These are phyloP conservation scores for Nakaseomyces bracarensis DNA, from an alignment of 1,139 yeast species.

Conservation along the genomic window DNA sequence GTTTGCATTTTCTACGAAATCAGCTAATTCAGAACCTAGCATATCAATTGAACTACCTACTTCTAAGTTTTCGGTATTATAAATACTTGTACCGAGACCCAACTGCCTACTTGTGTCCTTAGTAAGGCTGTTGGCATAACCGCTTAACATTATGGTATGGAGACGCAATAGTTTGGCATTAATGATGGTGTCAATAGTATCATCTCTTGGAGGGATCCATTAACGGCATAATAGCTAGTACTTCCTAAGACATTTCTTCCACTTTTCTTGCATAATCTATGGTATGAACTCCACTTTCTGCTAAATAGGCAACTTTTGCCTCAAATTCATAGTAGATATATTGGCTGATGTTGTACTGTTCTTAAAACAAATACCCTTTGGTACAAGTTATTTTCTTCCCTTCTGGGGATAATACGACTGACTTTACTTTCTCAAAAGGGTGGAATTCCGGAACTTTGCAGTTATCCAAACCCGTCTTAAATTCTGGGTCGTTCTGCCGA, in stretches of 20 bases:
- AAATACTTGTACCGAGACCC: slow-evolving; percentile 92
- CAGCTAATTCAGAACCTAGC: slow-evolving; percentile 93
- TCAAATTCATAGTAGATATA: slow-evolving; percentile 88
- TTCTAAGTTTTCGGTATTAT: slow-evolving; percentile 93
- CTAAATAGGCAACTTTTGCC: slow-evolving; percentile 93
- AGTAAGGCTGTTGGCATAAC: slow-evolving; percentile 98
- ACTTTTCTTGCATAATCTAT: slow-evolving; percentile 97
- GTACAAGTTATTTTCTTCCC: slow-evolving; percentile 94
- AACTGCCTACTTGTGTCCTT: slow-evolving; percentile 96
- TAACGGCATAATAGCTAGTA: slow-evolving; percentile 94
- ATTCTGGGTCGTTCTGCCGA: too few relatives aligned
- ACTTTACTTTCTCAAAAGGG: slow-evolving; percentile 94
- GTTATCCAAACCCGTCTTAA: too few relatives aligned
- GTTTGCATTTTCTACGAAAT: slow-evolving; percentile 88
- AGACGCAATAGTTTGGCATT: slow-evolving; percentile 90
- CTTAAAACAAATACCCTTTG: slow-evolving; percentile 88
- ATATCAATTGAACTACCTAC: slow-evolving; percentile 91
- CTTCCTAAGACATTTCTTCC: slow-evolving; percentile 98
- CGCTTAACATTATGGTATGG: slow-evolving; percentile 94
- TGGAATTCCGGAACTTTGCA: slow-evolving; percentile 91
- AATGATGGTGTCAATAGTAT: slow-evolving; percentile 88
- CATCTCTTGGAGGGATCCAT: slow-evolving; percentile 98
- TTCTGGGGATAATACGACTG: slow-evolving; percentile 86
- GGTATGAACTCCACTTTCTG: slow-evolving; percentile 96
- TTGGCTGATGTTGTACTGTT: slow-evolving; percentile 93